phyloP scores from a whole-genome alignment of 768 basidiomycete species.

The Mycena haematopus region DNA sequence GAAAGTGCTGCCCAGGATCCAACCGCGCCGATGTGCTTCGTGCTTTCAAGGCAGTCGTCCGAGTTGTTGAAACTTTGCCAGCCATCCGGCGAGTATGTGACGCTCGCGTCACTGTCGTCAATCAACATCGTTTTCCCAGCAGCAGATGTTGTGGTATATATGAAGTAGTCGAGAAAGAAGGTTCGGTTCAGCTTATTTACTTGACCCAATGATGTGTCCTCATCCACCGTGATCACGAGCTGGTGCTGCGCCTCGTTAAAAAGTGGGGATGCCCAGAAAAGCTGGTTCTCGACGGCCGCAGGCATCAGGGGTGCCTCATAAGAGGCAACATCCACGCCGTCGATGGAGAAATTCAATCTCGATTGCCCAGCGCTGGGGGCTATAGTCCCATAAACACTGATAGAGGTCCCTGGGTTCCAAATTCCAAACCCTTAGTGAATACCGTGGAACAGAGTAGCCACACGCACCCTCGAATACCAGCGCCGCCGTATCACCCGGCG shows the following conservation, averaged over 20 bases:
- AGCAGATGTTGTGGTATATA: slow-evolving; percentile 1
- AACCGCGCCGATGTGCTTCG: background rate
- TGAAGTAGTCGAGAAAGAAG: slow-evolving; percentile 9
- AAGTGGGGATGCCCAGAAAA: background rate
- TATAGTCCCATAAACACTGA: slow-evolving; percentile 1
- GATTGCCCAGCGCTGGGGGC: background rate
- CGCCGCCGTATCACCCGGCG: background rate
- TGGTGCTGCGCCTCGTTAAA: background rate
- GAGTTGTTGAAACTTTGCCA: background rate
- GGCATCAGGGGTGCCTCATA: background rate
- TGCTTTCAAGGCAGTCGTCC: background rate
- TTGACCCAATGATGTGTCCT: background rate
- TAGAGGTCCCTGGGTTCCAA: background rate
- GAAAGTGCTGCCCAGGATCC: background rate
- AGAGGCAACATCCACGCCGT: background rate
- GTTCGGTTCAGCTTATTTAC: background rate
- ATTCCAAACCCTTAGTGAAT: background rate
- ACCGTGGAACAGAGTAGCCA: background rate
- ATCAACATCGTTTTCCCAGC: background rate
- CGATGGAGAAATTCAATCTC: background rate
- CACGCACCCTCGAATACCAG: background rate
- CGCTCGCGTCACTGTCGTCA: background rate
- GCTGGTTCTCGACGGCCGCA: background rate
- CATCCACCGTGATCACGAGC: background rate
- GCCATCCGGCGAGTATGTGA: background rate